A percentile compares a stretch with the other conserved stretches of the same genome.
Evolutionary conservation across 1,284 basidiomycete genomes (phyloP).

Genomic region (Somion occarium): DNA sequence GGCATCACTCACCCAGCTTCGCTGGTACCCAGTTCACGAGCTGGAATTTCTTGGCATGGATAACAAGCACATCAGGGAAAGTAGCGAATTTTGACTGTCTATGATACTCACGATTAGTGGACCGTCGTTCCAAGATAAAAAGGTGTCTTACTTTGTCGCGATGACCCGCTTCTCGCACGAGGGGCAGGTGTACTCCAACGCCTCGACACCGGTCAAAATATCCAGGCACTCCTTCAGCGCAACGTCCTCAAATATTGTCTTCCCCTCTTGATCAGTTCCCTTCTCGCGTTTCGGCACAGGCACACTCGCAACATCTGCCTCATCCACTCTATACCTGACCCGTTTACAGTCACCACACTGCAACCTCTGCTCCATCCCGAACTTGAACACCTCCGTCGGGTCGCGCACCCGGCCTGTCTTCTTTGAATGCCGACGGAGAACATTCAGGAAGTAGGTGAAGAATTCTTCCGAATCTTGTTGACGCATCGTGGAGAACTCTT

Average conservation of each 20-base stretch:
- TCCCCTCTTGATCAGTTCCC: constrained; percentile 46
- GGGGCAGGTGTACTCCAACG: constrained; percentile 68
- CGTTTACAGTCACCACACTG: constrained; percentile 79
- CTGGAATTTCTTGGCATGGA: constrained; percentile 95
- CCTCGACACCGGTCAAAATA: constrained; percentile 61
- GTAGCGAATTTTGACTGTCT: constrained; percentile 78
- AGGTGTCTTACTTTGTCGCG: constrained; percentile 53
- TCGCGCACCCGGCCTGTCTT: constrained; percentile 33
- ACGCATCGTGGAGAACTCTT: constrained; percentile 94
- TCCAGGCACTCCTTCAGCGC: constrained; percentile 68
- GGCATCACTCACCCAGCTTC: constrained; percentile 69
- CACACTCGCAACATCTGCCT: constrained; percentile 75
- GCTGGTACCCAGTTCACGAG: constrained; percentile 96
- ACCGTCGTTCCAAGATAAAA: background rate
- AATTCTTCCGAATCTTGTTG: constrained; percentile 99
- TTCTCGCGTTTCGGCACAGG: constrained; percentile 64
- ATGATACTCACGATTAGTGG: background rate
- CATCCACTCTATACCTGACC: constrained; percentile 88
- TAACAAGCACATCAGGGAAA: constrained; percentile 84
- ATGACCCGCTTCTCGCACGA: constrained; percentile 56
- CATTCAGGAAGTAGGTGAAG: constrained; percentile 74
- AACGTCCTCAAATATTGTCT: constrained; percentile 67
- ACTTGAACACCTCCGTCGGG: constrained; percentile 76
- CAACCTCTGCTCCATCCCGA: constrained; percentile 81
- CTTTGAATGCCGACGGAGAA: constrained; percentile 64